Conservation (phyloP, 495 filamentous ascomycete species). For the Halenospora varia region DNA sequence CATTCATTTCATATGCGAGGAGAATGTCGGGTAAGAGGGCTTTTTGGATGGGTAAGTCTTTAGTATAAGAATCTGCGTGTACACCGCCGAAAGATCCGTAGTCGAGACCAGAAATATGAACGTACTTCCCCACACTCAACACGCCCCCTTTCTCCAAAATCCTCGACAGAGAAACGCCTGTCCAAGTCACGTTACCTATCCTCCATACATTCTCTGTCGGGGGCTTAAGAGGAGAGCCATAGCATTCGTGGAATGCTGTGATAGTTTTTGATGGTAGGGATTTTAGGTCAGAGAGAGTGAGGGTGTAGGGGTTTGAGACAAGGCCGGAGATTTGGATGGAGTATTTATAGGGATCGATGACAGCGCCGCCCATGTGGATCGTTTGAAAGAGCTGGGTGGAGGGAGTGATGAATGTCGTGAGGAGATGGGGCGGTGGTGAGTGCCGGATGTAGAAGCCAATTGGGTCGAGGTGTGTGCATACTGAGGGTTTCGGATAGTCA, state of each 20-base stretch:
- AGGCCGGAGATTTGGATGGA: not conserved
- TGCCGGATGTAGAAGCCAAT: not conserved
- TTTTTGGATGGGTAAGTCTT: constrained; percentile 3
- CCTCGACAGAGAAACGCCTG: not conserved
- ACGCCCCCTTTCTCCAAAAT: not conserved
- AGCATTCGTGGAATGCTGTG: not conserved
- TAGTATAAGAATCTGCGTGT: not conserved
- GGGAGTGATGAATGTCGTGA: not conserved
- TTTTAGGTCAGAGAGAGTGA: not conserved
- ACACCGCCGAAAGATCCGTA: not conserved
- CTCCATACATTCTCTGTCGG: constrained; percentile 2
- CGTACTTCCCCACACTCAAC: not conserved
- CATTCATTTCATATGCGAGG: constrained; percentile 7
- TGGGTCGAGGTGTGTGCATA: not conserved
- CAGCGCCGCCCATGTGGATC: constrained; percentile 1
- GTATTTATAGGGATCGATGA: not conserved
- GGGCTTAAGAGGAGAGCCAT: not conserved
- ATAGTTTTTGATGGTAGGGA: not conserved
- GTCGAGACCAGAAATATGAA: not conserved
- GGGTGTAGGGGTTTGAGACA: not conserved
- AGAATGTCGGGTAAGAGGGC: not conserved
- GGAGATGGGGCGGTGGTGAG: not conserved
- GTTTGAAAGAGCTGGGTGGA: not conserved
- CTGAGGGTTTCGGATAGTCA: not conserved
- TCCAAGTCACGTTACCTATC: not conserved